These are phyloP conservation scores for Striga asiatica DNA, from an alignment of 257 asterid genomes.

Conservation along the genomic window DNA sequence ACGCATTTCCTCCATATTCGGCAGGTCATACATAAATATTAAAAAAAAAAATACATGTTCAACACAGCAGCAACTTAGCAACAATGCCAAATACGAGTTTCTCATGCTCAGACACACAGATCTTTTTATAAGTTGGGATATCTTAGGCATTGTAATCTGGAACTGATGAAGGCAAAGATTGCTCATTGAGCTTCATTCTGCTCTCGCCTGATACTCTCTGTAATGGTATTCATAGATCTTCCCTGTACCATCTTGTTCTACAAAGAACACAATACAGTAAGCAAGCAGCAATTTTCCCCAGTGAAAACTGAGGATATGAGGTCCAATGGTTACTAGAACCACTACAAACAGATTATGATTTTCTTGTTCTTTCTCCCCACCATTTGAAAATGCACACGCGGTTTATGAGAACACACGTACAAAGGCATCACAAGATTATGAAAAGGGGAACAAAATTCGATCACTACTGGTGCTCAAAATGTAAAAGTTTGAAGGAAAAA, in stretches of 20 bases:
- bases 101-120: neutral
- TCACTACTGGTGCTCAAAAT: neutral
- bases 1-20: neutral
- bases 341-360: neutral
- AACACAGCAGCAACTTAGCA: neutral
- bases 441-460: no score
- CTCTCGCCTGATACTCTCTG: neutral
- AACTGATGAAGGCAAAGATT: neutral
- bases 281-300: neutral
- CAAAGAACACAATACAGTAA: no score
- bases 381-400: no score
- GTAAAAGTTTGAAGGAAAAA: no score
- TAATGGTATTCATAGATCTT: neutral
- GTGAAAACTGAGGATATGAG: neutral
- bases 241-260: neutral
- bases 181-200: neutral
- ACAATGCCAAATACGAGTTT: no score
- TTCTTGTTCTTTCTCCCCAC: no score
- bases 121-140: neutral
- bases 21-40: neutral
- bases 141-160: neutral
- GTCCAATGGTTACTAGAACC: neutral
- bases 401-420: no score
- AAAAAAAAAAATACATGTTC: no score
- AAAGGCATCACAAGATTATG: no score